Evolutionary conservation across 495 filamentous ascomycete genomes (phyloP).

Genomic region (Chaetomium tenue): DNA sequence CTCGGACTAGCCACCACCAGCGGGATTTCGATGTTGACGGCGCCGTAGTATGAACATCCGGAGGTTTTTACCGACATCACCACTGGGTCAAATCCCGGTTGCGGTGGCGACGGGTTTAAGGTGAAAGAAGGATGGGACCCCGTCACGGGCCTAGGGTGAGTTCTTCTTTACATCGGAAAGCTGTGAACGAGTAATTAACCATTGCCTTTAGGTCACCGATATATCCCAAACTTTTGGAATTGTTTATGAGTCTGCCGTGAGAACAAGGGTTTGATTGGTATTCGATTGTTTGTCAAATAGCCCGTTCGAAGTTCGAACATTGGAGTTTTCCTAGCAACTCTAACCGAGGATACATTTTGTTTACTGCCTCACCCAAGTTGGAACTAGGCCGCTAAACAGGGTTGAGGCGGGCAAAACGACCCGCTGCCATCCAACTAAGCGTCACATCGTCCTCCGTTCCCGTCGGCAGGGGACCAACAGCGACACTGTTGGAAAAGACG

Average conservation of each 20-base stretch:
- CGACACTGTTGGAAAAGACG: no score
- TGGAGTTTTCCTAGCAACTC: no score
- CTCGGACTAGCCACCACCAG: neutral
- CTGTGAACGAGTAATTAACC: neutral
- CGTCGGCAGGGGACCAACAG: no score
- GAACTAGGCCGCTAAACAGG: no score
- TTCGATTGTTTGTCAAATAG: no score
- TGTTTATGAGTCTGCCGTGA: conserved; percentile 25
- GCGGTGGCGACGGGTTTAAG: conserved; percentile 55
- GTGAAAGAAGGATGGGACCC: conserved; percentile 61
- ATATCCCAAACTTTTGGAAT: conserved; percentile 23
- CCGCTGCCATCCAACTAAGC: no score
- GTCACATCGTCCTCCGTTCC: no score
- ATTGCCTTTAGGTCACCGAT: conserved; percentile 21
- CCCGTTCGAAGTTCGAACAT: no score
- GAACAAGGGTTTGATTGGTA: no score
- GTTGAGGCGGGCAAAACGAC: no score
- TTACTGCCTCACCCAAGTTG: no score
- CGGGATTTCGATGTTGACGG: neutral
- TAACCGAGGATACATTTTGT: no score
- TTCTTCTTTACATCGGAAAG: neutral
- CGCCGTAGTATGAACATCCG: conserved; percentile 54
- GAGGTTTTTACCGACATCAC: conserved; percentile 62
- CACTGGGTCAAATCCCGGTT: conserved; percentile 59
- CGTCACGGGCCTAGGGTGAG: conserved; percentile 57